Conservation (phyloP, 2,329 filamentous ascomycete species). For the Ophiosphaerella korrae region DNA sequence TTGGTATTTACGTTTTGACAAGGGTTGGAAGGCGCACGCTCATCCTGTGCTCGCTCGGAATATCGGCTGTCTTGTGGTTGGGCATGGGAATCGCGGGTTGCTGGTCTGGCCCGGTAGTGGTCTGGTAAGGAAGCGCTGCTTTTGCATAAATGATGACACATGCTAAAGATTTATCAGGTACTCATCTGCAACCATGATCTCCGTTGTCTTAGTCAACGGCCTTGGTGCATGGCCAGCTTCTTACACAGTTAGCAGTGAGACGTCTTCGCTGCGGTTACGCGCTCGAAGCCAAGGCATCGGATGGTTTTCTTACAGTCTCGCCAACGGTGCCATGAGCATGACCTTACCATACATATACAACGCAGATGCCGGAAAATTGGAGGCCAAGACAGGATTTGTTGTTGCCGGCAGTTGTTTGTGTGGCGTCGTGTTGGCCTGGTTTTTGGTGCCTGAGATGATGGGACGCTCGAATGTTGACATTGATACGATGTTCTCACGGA, state of each 20-base stretch:
- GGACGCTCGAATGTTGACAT: not conserved
- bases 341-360: slow-evolving; percentile 46
- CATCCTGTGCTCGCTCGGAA: slow-evolving; percentile 8
- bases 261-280: slow-evolving; percentile 5
- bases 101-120: not conserved
- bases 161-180: slow-evolving; percentile 3
- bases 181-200: slow-evolving; percentile 8
- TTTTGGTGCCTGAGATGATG: not conserved
- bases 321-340: slow-evolving; percentile 1
- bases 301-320: not conserved
- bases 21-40: slow-evolving; percentile 9
- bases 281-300: slow-evolving; percentile 4
- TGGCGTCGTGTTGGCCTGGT: not conserved
- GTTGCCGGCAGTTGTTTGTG: slow-evolving; percentile 32
- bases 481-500: not conserved
- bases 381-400: slow-evolving; percentile 48
- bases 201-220: slow-evolving; percentile 37
- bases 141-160: not conserved
- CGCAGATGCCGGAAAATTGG: slow-evolving; percentile 42
- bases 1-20: slow-evolving; percentile 11
- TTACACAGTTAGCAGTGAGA: slow-evolving; percentile 34
- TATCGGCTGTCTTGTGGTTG: slow-evolving; percentile 8
- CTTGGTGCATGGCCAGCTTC: slow-evolving; percentile 46
- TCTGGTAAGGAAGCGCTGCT: not conserved
- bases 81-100: slow-evolving; percentile 12